phyloP scores from a whole-genome alignment of 495 filamentous ascomycete species.

The Aspergillus steynii region DNA sequence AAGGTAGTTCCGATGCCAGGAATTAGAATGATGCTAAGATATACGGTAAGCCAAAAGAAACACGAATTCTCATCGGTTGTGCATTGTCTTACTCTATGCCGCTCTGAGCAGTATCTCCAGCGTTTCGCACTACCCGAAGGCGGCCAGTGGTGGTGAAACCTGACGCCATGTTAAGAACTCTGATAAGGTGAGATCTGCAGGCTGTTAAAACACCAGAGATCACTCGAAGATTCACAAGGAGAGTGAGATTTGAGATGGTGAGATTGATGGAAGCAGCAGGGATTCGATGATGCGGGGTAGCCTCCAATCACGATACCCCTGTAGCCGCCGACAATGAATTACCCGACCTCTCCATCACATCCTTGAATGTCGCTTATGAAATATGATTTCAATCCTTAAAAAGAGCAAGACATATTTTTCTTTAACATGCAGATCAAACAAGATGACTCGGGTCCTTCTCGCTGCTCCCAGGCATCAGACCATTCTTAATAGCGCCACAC shows the following conservation, averaged over 20 bases:
- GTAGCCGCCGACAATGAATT: no score
- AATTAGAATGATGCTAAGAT: conserved; percentile 5
- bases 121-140: conserved; percentile 14
- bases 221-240: no score
- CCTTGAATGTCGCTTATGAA: no score
- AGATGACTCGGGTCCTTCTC: not conserved
- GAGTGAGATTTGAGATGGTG: no score
- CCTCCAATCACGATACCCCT: no score
- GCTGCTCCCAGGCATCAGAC: not conserved
- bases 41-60: not conserved
- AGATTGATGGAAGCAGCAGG: no score
- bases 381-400: no score
- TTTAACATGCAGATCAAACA: not conserved
- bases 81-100: conserved; percentile 15
- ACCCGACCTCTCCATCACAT: no score
- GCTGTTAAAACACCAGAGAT: no score
- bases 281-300: no score
- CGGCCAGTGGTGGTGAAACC: conserved; percentile 8
- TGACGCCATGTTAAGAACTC: not conserved
- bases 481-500: not conserved
- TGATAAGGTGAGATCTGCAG: no score
- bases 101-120: conserved; percentile 9
- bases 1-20: conserved; percentile 19
- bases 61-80: conserved; percentile 3
- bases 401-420: no score